Conservation (phyloP, 2,329 filamentous ascomycete species). For the Trichophyton simii region DNA sequence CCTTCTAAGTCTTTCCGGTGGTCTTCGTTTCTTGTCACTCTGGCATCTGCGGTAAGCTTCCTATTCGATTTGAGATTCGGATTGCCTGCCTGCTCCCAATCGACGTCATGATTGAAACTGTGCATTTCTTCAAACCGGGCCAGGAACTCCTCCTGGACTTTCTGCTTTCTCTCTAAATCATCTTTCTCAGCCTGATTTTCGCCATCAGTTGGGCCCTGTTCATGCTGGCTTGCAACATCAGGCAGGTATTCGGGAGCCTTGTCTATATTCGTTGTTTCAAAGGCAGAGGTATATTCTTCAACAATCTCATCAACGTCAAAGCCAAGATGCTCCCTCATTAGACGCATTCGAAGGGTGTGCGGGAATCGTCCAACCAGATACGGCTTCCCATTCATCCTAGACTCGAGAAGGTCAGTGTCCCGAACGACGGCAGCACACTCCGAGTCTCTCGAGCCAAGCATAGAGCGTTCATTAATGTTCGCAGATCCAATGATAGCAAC, state of each 20-base stretch:
- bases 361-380: constrained; percentile 66
- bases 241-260: neutral
- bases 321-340: constrained; percentile 87
- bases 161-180: constrained; percentile 31
- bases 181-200: constrained; percentile 32
- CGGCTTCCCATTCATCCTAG: constrained; percentile 58
- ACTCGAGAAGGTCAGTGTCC: constrained; percentile 58
- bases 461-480: constrained; percentile 59
- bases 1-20: constrained; percentile 69
- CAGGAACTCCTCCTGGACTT: constrained; percentile 44
- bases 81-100: constrained; percentile 47
- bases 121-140: constrained; percentile 43
- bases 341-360: constrained; percentile 64
- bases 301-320: constrained; percentile 71
- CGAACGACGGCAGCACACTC: constrained; percentile 82
- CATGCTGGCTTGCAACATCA: neutral
- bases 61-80: constrained; percentile 44
- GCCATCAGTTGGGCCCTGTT: constrained; percentile 17
- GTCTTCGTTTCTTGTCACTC: constrained; percentile 47
- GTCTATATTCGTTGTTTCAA: constrained; percentile 6
- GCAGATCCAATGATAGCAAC: constrained; percentile 70
- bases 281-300: constrained; percentile 49
- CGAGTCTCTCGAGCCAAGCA: constrained; percentile 72
- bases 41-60: constrained; percentile 44
- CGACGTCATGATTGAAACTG: constrained; percentile 67